These are phyloP conservation scores for Dictyostelium capitatum DNA, from an alignment of 78 protist genomes.

Conservation along the genomic window DNA sequence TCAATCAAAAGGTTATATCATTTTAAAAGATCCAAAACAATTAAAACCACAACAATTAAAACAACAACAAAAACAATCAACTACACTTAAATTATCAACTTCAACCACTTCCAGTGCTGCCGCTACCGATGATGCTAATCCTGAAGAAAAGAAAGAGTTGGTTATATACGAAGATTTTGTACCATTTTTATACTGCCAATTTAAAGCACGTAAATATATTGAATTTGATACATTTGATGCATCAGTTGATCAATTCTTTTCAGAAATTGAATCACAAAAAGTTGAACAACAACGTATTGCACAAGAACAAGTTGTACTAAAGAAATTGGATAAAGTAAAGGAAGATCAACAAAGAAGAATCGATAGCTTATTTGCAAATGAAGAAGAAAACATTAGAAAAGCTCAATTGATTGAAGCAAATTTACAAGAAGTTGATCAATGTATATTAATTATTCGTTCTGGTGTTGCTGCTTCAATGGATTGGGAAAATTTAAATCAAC, in stretches of 20 bases:
- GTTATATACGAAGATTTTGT: slow-evolving; percentile 89
- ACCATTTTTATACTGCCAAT: slow-evolving; percentile 84
- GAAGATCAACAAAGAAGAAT: slow-evolving; percentile 88
- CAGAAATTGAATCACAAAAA: slow-evolving; percentile 86
- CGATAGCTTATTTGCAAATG: slow-evolving; percentile 73
- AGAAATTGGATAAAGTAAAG: slow-evolving; percentile 87
- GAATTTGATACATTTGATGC: slow-evolving; percentile 87
- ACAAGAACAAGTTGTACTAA: slow-evolving; percentile 78
- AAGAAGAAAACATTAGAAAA: slow-evolving; percentile 34
- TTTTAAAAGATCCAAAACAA: slow-evolving; percentile 39
- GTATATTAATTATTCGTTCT: slow-evolving; percentile 75
- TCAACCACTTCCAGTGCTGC: not conserved
- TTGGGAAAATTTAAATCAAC: slow-evolving; percentile 91
- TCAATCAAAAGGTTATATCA: slow-evolving; percentile 60
- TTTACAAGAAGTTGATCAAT: slow-evolving; percentile 82
- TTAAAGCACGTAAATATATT: not conserved
- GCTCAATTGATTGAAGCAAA: slow-evolving; percentile 91
- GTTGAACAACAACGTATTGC: slow-evolving; percentile 83
- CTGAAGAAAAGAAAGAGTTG: not conserved
- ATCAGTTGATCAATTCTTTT: slow-evolving; percentile 95
- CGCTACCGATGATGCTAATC: too few species aligned
- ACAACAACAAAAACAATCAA: slow-evolving; percentile 21
- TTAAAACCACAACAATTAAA: slow-evolving; percentile 32
- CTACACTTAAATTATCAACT: slow-evolving; percentile 2
- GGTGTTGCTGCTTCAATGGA: slow-evolving; percentile 81